Evolutionary conservation across 1,284 basidiomycete genomes (phyloP).

Genomic region (Pulveroboletus sp.): DNA sequence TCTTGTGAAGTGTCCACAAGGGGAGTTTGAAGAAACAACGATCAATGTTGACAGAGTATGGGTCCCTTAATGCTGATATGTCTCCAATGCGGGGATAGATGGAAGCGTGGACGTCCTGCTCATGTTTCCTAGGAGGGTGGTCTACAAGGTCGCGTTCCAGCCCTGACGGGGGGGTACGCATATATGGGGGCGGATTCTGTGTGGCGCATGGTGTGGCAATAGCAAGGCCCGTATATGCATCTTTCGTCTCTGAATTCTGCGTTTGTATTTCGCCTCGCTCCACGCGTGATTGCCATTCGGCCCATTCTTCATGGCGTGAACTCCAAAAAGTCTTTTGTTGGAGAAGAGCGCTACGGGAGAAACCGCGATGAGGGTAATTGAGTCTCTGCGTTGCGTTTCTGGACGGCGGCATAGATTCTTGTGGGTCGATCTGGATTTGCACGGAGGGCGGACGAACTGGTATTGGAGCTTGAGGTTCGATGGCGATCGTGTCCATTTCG

Average conservation of each 20-base stretch:
- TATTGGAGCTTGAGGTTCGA: constrained; percentile 19
- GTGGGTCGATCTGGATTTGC: constrained; percentile 1
- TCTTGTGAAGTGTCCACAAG: constrained; percentile 65
- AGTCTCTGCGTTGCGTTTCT: constrained; percentile 21
- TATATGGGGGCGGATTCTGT: constrained; percentile 20
- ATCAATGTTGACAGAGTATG: constrained; percentile 55
- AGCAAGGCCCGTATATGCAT: constrained; percentile 27
- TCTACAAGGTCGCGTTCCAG: constrained; percentile 30
- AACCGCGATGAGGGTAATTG: constrained; percentile 49
- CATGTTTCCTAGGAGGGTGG: constrained; percentile 12
- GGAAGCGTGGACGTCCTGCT: constrained; percentile 32
- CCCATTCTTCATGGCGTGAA: constrained; percentile 51
- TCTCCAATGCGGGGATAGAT: constrained; percentile 70
- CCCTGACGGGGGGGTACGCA: constrained; percentile 28
- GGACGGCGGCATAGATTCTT: constrained; percentile 4
- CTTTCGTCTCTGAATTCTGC: constrained; percentile 37
- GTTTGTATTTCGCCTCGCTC: constrained; percentile 6
- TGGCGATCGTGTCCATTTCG: background rate
- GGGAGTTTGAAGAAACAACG: constrained; percentile 56
- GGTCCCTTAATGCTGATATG: constrained; percentile 55
- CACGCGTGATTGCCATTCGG: constrained; percentile 37
- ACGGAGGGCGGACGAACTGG: constrained; percentile 24
- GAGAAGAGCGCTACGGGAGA: constrained; percentile 56
- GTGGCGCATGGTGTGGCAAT: background rate
- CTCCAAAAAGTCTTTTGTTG: constrained; percentile 64